A percentile compares a stretch with the other conserved stretches of the same genome.
phyloP scores from a whole-genome alignment of 331 rosid genomes.

The Quercus tomentella region DNA sequence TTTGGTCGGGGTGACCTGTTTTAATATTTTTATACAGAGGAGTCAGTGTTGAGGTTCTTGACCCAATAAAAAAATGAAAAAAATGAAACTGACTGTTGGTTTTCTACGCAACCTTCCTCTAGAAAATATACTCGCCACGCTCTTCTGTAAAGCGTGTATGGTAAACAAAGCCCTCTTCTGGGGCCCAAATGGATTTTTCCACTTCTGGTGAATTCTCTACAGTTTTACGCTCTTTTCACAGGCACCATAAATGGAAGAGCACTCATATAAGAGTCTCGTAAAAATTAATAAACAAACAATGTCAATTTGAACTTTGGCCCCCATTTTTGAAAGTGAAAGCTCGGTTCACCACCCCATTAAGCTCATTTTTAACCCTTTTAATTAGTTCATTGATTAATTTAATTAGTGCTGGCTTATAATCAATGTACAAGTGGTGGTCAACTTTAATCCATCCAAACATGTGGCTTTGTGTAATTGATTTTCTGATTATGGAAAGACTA shows the following conservation, averaged over 20 bases:
- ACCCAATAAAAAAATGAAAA: neutral
- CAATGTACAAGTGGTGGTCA: too few species aligned
- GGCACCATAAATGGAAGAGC: neutral
- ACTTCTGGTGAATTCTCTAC: neutral
- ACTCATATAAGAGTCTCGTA: neutral
- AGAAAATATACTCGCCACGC: neutral
- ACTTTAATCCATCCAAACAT: too few species aligned
- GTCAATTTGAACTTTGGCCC: neutral
- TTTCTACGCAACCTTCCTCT: neutral
- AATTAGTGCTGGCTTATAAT: too few species aligned
- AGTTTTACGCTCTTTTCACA: neutral
- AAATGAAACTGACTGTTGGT: neutral
- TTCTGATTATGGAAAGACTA: too few species aligned
- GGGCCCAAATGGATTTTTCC: neutral
- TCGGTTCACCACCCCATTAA: neutral
- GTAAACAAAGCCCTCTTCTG: neutral
- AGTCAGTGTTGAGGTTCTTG: neutral
- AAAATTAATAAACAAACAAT: neutral
- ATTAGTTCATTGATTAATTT: too few species aligned
- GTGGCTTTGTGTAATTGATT: too few species aligned
- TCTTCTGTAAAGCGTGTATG: neutral
- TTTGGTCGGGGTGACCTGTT: too few species aligned
- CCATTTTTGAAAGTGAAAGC: neutral
- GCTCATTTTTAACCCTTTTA: neutral
- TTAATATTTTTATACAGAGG: neutral